phyloP scores from a whole-genome alignment of 495 filamentous ascomycete genomes.

The Hyaloscypha hepaticicola region DNA sequence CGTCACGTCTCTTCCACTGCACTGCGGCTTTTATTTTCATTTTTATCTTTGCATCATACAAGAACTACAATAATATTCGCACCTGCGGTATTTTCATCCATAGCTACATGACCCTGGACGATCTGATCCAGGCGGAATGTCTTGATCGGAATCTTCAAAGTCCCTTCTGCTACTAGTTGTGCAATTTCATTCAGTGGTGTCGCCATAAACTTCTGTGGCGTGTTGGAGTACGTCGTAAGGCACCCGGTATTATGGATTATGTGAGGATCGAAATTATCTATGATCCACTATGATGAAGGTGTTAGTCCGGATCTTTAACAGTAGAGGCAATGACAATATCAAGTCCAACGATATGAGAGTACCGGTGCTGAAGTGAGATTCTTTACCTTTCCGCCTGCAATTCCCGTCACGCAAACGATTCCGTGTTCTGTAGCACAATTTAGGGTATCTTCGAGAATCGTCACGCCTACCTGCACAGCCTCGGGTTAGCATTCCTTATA shows the following conservation, averaged over 20 bases:
- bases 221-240: conserved; percentile 45
- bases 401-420: conserved; percentile 48
- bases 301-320: too few relatives aligned
- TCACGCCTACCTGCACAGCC: conserved; percentile 4
- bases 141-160: conserved; percentile 72
- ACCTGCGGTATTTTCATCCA: conserved; percentile 53
- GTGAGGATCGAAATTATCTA: conserved; percentile 47
- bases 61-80: conserved; percentile 40
- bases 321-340: too few relatives aligned
- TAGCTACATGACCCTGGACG: conserved; percentile 71
- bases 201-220: conserved; percentile 41
- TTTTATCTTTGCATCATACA: not conserved
- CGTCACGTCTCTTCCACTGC: not conserved
- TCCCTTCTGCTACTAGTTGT: conserved; percentile 29
- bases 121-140: conserved; percentile 62
- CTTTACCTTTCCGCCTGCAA: conserved; percentile 45
- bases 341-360: too few relatives aligned
- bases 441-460: conserved; percentile 43
- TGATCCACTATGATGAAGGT: conserved; percentile 35
- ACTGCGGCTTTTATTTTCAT: not conserved
- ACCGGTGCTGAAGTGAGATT: too few relatives aligned
- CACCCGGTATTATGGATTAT: conserved; percentile 42
- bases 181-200: conserved; percentile 47
- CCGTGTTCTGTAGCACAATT: conserved; percentile 39
- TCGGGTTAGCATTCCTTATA: too few relatives aligned